Conservation (phyloP, 2,329 filamentous ascomycete species). For the Leptodontidium sp. region DNA sequence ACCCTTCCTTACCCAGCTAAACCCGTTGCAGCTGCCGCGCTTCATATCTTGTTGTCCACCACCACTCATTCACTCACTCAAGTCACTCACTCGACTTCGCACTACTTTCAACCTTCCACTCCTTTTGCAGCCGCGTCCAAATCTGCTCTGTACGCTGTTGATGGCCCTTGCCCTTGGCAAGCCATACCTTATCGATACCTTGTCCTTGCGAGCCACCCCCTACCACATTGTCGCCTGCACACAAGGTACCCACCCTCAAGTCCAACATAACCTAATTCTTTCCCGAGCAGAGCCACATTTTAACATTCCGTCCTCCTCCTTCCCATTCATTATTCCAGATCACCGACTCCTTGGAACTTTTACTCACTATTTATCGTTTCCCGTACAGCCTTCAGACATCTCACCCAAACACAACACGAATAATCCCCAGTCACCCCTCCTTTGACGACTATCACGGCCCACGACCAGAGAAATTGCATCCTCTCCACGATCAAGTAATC, state of each 20-base stretch:
- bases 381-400: background rate
- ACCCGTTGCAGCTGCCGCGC: slow-evolving; percentile 9
- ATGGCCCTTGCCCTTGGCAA: slow-evolving; percentile 10
- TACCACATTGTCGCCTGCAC: slow-evolving; percentile 14
- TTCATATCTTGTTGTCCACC: slow-evolving; percentile 13
- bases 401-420: background rate
- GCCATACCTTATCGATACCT: slow-evolving; percentile 20
- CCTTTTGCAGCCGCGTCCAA: slow-evolving; percentile 2
- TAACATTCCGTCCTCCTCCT: slow-evolving; percentile 20
- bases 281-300: slow-evolving; percentile 28
- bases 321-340: slow-evolving; percentile 13
- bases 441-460: slow-evolving; percentile 1
- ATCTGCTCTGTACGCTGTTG: slow-evolving; percentile 9
- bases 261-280: slow-evolving; percentile 20
- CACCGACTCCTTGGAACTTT: background rate
- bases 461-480: slow-evolving; percentile 2
- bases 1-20: slow-evolving; percentile 1
- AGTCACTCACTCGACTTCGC: background rate
- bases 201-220: slow-evolving; percentile 15
- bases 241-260: slow-evolving; percentile 21
- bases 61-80: background rate
- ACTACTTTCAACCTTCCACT: slow-evolving; percentile 7
- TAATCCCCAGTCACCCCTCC: background rate
- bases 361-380: slow-evolving; percentile 4
- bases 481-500: slow-evolving; percentile 12